phyloP scores from a whole-genome alignment of 352 stramenopile genomes.

The Hyphochytrium catenoides region DNA sequence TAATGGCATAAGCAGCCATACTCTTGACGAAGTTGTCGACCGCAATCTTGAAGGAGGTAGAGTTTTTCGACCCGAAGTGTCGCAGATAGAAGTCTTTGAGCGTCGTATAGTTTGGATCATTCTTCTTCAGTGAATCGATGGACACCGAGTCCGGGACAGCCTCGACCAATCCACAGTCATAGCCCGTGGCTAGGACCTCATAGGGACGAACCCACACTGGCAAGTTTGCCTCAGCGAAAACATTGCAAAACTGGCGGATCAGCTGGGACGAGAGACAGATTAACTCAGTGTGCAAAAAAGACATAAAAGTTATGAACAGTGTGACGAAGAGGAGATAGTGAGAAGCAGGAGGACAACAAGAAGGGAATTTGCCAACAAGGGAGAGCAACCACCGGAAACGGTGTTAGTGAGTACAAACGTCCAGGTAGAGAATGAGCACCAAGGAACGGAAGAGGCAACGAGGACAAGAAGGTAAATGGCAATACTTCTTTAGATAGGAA shows the following conservation, averaged over 20 bases:
- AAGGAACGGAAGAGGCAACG: no score
- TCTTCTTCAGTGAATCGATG: constrained; percentile 91
- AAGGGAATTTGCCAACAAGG: no score
- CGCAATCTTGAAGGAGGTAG: constrained; percentile 37
- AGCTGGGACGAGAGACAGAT: no score
- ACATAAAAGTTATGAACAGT: no score
- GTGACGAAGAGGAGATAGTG: no score
- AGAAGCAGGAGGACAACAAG: no score
- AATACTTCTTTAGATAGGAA: no score
- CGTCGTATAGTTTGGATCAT: constrained; percentile 68
- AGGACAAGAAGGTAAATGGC: no score
- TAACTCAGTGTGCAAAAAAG: no score
- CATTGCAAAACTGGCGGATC: constrained; percentile 75
- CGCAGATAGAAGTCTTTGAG: constrained; percentile 78
- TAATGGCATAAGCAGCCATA: constrained; percentile 70
- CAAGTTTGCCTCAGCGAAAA: constrained; percentile 79
- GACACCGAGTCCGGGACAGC: constrained; percentile 89
- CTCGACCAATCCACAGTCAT: constrained; percentile 82
- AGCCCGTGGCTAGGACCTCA: constrained; percentile 80
- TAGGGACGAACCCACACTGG: constrained; percentile 86
- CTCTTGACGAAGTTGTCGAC: constrained; percentile 61
- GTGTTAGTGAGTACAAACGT: no score
- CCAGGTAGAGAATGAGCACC: no score
- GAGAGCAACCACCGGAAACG: no score
- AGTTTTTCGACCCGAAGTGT: constrained; percentile 62